phyloP scores from a whole-genome alignment of 441 rosid genomes.

The Breynia disticha region DNA sequence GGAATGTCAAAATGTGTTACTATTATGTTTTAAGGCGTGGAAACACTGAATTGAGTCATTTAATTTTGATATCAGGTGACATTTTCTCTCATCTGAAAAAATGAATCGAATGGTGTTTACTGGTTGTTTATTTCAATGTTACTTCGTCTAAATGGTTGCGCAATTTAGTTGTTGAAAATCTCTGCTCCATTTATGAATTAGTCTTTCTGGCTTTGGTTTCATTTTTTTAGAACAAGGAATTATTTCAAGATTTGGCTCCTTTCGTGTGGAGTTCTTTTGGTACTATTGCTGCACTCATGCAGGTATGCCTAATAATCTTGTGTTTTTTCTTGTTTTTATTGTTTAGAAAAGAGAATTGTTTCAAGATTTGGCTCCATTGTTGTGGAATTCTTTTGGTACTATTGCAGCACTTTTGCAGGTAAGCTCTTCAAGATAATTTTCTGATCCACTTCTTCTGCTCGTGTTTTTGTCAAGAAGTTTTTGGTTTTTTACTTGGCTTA shows the following conservation, averaged over 20 bases:
- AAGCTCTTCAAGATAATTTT: constrained; percentile 22
- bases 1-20: no score
- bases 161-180: constrained; percentile 11
- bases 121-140: no score
- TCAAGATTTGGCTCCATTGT: constrained; percentile 82
- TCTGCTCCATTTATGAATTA: constrained; percentile 22
- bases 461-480: not conserved
- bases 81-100: not conserved
- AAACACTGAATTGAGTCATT: no score
- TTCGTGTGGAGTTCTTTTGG: constrained; percentile 80
- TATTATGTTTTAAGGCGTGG: no score
- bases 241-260: constrained; percentile 91
- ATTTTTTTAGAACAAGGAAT: constrained; percentile 62
- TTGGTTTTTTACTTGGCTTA: no score
- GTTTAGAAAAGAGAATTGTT: constrained; percentile 75
- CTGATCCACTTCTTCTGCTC: constrained; percentile 1
- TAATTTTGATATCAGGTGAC: not conserved
- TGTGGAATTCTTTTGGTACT: constrained; percentile 81
- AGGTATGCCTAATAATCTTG: constrained; percentile 52
- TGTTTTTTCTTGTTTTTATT: constrained; percentile 25
- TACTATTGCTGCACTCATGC: constrained; percentile 74
- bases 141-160: not conserved
- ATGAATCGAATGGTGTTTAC: not conserved
- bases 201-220: constrained; percentile 27
- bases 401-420: constrained; percentile 85